Evolutionary conservation across 441 rosid species (phyloP).

Genomic region (Melastoma candidum): DNA sequence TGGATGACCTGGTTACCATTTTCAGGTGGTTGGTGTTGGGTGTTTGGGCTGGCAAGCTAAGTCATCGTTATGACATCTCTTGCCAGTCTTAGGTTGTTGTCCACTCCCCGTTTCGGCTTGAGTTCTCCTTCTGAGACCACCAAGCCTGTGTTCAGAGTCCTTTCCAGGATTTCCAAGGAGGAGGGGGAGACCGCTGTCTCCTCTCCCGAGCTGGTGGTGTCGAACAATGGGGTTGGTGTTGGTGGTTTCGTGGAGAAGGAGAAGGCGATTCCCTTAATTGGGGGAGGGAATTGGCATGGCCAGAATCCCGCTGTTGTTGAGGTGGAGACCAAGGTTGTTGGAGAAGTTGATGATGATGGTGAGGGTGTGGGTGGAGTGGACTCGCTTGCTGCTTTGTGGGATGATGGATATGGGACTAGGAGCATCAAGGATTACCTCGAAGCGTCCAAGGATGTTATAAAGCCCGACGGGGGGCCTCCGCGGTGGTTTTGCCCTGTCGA

Average conservation of each 20-base stretch:
- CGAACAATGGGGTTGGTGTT: slow-evolving; percentile 15
- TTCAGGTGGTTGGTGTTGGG: too few species aligned
- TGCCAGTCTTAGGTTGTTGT: slow-evolving; percentile 18
- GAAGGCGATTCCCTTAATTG: too few species aligned
- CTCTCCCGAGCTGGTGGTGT: slow-evolving; percentile 24
- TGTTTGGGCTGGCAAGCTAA: too few species aligned
- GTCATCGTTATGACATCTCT: slow-evolving; percentile 28
- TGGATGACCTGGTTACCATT: too few species aligned
- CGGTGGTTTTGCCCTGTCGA: slow-evolving; percentile 82
- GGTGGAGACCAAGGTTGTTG: background rate
- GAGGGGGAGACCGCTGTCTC: slow-evolving; percentile 22
- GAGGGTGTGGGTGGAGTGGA: slow-evolving; percentile 2
- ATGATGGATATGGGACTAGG: slow-evolving; percentile 70
- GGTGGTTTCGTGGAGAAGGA: background rate
- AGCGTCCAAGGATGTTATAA: slow-evolving; percentile 43
- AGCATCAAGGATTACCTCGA: slow-evolving; percentile 60
- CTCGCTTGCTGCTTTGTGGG: slow-evolving; percentile 63
- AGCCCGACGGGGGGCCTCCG: slow-evolving; percentile 70
- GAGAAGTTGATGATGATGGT: slow-evolving; percentile 19
- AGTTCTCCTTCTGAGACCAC: slow-evolving; percentile 8
- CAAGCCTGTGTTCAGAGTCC: slow-evolving; percentile 22
- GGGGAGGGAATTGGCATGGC: too few species aligned
- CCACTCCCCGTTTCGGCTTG: slow-evolving; percentile 22
- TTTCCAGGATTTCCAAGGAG: slow-evolving; percentile 29
- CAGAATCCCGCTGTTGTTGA: background rate